These are phyloP conservation scores for Selaginella moellendorffii DNA, from an alignment of 75 land plant genomes.

Conservation along the genomic window DNA sequence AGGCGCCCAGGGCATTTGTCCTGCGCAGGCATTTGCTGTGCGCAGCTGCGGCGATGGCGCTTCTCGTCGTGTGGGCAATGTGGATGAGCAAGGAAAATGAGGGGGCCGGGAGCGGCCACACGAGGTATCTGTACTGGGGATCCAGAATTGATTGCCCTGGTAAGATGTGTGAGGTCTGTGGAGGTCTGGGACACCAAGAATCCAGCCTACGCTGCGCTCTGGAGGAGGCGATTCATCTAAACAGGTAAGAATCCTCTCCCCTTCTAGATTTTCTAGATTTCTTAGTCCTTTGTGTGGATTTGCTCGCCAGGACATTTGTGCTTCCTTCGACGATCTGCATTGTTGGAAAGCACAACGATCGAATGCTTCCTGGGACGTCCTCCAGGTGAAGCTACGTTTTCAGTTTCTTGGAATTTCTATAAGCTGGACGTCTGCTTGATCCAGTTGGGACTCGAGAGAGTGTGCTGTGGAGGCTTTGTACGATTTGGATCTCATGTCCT, in stretches of 20 bases:
- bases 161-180: constrained; percentile 69
- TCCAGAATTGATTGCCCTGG: constrained; percentile 75
- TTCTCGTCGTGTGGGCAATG: background rate
- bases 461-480: constrained; percentile 78
- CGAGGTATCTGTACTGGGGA: constrained; percentile 70
- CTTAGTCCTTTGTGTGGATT: background rate
- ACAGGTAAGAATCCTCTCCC: constrained; percentile 44
- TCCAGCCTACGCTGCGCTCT: constrained; percentile 92
- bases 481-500: constrained; percentile 54
- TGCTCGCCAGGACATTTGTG: constrained; percentile 56
- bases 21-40: background rate
- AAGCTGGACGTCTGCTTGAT: background rate
- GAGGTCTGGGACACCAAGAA: constrained; percentile 85
- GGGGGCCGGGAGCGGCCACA: background rate
- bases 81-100: background rate
- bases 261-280: background rate
- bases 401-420: too few species aligned
- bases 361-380: constrained; percentile 37
- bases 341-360: constrained; percentile 54
- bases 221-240: constrained; percentile 68
- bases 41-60: background rate
- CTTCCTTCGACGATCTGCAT: constrained; percentile 92
- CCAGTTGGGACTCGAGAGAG: constrained; percentile 51
- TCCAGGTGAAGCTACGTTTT: constrained; percentile 1
- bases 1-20: background rate